phyloP scores from a whole-genome alignment of 352 stramenopile genomes.

The Globisporangium alternatum region DNA sequence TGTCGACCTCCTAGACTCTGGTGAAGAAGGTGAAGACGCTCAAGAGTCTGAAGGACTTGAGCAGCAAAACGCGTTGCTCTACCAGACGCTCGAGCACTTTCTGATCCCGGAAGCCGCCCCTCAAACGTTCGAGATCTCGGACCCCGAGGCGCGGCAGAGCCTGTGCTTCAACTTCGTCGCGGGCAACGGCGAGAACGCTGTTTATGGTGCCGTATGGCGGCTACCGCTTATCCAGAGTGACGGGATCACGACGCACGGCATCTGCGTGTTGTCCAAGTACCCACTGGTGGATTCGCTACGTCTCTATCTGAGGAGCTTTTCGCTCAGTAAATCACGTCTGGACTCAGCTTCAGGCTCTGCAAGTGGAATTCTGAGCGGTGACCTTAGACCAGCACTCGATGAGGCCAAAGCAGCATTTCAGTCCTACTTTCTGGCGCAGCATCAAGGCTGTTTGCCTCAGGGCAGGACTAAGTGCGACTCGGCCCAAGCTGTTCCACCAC shows the following conservation, averaged over 20 bases:
- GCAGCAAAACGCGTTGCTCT: slow-evolving; percentile 7
- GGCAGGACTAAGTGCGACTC: neutral
- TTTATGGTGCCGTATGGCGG: slow-evolving; percentile 49
- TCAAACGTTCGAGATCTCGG: slow-evolving; percentile 13
- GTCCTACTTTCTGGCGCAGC: neutral
- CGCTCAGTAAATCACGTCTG: neutral
- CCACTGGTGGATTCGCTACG: slow-evolving; percentile 50
- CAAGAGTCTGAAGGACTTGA: neutral
- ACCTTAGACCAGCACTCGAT: neutral
- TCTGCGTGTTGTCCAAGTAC: slow-evolving; percentile 58
- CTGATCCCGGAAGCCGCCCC: slow-evolving; percentile 31
- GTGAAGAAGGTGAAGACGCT: neutral
- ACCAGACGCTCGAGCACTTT: slow-evolving; percentile 41
- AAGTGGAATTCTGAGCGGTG: neutral
- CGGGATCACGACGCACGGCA: slow-evolving; percentile 19
- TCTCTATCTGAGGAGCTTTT: slow-evolving; percentile 30
- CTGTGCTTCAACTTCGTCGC: slow-evolving; percentile 59
- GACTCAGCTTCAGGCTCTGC: neutral
- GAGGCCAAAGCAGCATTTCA: neutral
- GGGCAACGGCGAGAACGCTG: slow-evolving; percentile 26
- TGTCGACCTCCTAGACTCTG: neutral
- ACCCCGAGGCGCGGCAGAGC: slow-evolving; percentile 11
- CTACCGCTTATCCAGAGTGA: slow-evolving; percentile 8
- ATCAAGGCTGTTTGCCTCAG: neutral
- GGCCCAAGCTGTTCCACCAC: neutral